phyloP scores from a whole-genome alignment of 2,329 filamentous ascomycete genomes.

The Thelonectria discophora region DNA sequence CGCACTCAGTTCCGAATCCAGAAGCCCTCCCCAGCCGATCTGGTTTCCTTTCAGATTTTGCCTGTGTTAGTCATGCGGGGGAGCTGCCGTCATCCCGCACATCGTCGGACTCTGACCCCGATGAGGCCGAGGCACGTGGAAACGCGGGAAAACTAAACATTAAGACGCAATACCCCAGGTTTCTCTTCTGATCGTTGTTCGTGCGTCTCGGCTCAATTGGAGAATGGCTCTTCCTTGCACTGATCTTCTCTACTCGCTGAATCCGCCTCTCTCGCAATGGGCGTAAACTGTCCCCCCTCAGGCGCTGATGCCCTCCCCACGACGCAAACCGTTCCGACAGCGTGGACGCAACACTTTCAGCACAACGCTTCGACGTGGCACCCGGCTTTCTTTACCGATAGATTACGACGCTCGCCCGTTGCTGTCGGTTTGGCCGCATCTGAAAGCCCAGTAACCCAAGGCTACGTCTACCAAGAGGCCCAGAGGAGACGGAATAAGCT shows the following conservation, averaged over 20 bases:
- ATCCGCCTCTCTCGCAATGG: conserved; percentile 10
- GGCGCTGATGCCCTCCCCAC: conserved; percentile 17
- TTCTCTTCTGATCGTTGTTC: background rate
- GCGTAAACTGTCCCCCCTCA: conserved; percentile 7
- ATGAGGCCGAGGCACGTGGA: conserved; percentile 26
- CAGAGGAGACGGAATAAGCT: conserved; percentile 46
- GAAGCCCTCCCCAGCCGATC: background rate
- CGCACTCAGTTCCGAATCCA: conserved; percentile 12
- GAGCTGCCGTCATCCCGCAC: conserved; percentile 17
- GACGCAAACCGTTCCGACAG: conserved; percentile 23
- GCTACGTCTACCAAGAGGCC: conserved; percentile 66
- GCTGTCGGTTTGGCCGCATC: conserved; percentile 31
- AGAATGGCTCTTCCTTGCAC: conserved; percentile 8
- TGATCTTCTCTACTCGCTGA: background rate
- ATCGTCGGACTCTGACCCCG: conserved; percentile 16
- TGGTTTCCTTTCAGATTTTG: background rate
- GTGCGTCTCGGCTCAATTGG: background rate
- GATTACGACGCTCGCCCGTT: conserved; percentile 65
- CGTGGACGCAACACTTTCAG: conserved; percentile 18
- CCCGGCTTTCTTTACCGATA: conserved; percentile 79
- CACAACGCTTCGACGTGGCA: conserved; percentile 65
- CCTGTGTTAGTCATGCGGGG: conserved; percentile 22
- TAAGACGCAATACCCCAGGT: conserved; percentile 12
- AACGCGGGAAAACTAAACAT: conserved; percentile 2
- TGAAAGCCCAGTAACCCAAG: conserved; percentile 64